A percentile compares a stretch with the other conserved stretches of the same genome.
These are phyloP conservation scores for Tuber magnatum DNA, from an alignment of 495 filamentous ascomycete genomes.

Conservation along the genomic window DNA sequence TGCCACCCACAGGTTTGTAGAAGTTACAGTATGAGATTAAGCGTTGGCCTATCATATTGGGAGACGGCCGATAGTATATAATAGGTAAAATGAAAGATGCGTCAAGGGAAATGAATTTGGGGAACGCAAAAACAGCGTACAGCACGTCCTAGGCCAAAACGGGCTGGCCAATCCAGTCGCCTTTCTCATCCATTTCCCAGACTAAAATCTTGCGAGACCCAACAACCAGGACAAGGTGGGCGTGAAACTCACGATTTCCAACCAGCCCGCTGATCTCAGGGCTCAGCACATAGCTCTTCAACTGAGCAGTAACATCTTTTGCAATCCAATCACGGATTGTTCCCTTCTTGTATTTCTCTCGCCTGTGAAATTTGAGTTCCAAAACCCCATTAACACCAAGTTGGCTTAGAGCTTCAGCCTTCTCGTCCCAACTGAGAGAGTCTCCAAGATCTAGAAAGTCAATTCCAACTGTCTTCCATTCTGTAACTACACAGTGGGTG, in stretches of 20 bases:
- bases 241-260: neutral
- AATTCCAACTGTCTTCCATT: constrained; percentile 12
- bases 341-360: neutral
- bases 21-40: too few relatives aligned
- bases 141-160: neutral
- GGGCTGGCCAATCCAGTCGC: neutral
- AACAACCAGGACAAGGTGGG: constrained; percentile 4
- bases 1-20: too few relatives aligned
- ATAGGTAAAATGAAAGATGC: too few relatives aligned
- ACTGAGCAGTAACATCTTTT: neutral
- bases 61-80: too few relatives aligned
- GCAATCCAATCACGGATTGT: neutral
- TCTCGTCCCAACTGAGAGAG: neutral
- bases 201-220: constrained; percentile 1
- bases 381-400: constrained; percentile 1
- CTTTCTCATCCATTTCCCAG: constrained; percentile 4
- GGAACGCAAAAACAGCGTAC: too few relatives aligned
- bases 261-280: neutral
- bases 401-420: neutral
- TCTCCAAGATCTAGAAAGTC: neutral
- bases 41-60: too few relatives aligned
- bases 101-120: too few relatives aligned
- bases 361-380: neutral
- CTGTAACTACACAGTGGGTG: neutral
- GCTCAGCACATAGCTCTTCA: constrained; percentile 1